These are phyloP conservation scores for Euphorbia corollata DNA, from an alignment of 441 rosid genomes.

Conservation along the genomic window DNA sequence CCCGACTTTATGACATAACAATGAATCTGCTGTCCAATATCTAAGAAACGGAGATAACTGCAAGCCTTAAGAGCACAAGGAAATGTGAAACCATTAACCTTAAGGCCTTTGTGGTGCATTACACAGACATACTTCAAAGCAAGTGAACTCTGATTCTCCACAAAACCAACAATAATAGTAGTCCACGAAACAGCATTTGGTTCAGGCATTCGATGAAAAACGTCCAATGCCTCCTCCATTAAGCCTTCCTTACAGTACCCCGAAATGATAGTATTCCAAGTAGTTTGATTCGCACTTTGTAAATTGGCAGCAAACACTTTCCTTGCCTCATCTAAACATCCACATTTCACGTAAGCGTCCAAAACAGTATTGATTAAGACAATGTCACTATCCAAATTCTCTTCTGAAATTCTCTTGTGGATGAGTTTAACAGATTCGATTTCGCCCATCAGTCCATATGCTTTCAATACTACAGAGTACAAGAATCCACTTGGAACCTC, in stretches of 20 bases:
- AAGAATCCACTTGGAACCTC: slow-evolving; percentile 46
- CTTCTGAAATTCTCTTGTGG: slow-evolving; percentile 31
- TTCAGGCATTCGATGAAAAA: slow-evolving; percentile 40
- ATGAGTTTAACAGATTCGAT: slow-evolving; percentile 42
- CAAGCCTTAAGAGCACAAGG: slow-evolving; percentile 57
- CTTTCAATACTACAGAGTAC: slow-evolving; percentile 56
- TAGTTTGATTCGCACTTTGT: slow-evolving; percentile 33
- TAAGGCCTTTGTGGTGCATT: slow-evolving; percentile 53
- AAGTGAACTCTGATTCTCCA: slow-evolving; percentile 34
- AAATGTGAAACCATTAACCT: slow-evolving; percentile 52
- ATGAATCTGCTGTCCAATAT: slow-evolving; percentile 49
- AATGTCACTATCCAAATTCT: slow-evolving; percentile 35
- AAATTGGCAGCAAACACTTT: slow-evolving; percentile 30
- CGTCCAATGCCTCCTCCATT: slow-evolving; percentile 40
- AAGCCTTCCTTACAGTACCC: slow-evolving; percentile 51
- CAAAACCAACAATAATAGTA: slow-evolving; percentile 50
- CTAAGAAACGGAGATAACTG: slow-evolving; percentile 32
- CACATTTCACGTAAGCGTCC: slow-evolving; percentile 60
- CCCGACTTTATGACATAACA: slow-evolving; percentile 49
- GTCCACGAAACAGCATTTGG: slow-evolving; percentile 56
- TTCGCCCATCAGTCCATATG: slow-evolving; percentile 45
- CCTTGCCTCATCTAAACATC: slow-evolving; percentile 43
- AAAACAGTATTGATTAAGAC: slow-evolving; percentile 56
- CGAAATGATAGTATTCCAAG: slow-evolving; percentile 58
- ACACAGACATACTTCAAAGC: slow-evolving; percentile 38